Evolutionary conservation across 1,284 basidiomycete genomes (phyloP), one percentile per base, ranked within the genome.

Genomic region (Thecaphora thlaspeos): DNA sequence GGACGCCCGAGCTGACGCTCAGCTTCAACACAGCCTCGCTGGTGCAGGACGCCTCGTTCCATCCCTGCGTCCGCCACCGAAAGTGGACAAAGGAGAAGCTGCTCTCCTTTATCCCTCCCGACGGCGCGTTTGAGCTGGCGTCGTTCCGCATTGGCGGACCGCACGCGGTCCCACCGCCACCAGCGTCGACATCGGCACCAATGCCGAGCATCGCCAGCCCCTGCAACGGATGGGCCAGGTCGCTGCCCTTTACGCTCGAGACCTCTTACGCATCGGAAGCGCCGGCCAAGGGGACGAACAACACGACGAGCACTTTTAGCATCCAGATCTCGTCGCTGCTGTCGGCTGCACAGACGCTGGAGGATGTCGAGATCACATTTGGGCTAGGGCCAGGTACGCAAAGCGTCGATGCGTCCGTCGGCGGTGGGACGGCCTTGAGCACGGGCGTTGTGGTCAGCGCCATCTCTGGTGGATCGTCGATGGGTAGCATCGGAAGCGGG

Each of bases 61-160:
- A 97, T 77, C 86, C 90, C 28, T 96, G 91, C 76, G 86, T 96
- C 46, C 83, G 86, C 32, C 81, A 91, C 46, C 85, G 85, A 68
- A 86, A 87, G 48, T 95, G 90, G 88, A 34, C 43, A 14, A 50
- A 61, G 48, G 59, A 71, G 42, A 58, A 52, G 30, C 41, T 49
- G 36, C 47, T 75, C 1, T 54, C 48, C 39, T 70, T 75, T 23
- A 54, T 74, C 17, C 73, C 73, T 2, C 73, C 73, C 0, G 73
- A 76, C 50, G 73, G 73, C 1, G 24, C 43, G 5, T 68, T 69
- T 41, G 64, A 65, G 36, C 52, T 76, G 23, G 57, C 61, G 4
- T 38, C 45, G 18, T 74, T 68, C 30, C 39, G 67, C 48, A 52
- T 17, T 81, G 84, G 14, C 80, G 76, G 28, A 39, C 45, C 2